Percentiles rank a stretch among this genome's conserved stretches.
phyloP scores from a whole-genome alignment of 768 basidiomycete genomes.

The Lactarius akahatsu region DNA sequence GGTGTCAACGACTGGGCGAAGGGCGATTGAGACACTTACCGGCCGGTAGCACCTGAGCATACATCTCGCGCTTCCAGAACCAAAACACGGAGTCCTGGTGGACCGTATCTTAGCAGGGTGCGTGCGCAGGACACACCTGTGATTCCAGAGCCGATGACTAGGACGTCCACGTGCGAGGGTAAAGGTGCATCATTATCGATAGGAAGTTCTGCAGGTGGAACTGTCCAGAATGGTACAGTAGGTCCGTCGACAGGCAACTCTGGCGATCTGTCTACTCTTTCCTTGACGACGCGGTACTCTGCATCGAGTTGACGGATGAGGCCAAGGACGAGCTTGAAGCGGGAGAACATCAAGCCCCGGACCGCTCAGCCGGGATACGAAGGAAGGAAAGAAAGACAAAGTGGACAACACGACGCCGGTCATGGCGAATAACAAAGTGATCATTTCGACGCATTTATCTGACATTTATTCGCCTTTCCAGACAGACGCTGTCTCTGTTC shows the following conservation, averaged over 20 bases:
- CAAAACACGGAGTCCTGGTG: constrained; percentile 46
- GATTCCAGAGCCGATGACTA: constrained; percentile 77
- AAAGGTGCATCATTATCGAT: constrained; percentile 32
- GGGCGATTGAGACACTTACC: constrained; percentile 41
- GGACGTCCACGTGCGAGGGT: constrained; percentile 59
- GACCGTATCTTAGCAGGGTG: constrained; percentile 45
- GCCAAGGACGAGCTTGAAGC: constrained; percentile 5
- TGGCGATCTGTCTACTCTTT: constrained; percentile 44
- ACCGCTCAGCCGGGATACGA: not conserved
- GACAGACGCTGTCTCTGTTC: constrained; percentile 51
- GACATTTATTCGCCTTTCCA: constrained; percentile 56
- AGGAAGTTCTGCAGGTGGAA: constrained; percentile 51
- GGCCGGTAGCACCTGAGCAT: constrained; percentile 72
- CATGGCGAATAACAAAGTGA: constrained; percentile 8
- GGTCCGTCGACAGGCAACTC: constrained; percentile 57
- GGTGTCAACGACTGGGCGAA: no score
- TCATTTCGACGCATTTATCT: constrained; percentile 55
- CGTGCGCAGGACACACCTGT: constrained; percentile 64
- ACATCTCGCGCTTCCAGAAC: constrained; percentile 81
- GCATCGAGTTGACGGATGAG: constrained; percentile 7
- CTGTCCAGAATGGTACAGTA: constrained; percentile 62
- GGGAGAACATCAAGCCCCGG: constrained; percentile 10
- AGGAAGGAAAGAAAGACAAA: no score
- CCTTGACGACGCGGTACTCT: constrained; percentile 15
- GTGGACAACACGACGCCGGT: not conserved